A percentile compares a stretch with the other conserved stretches of the same genome.
Conservation (phyloP, 257 asterid species). For the Coffea eugenioides region DNA sequence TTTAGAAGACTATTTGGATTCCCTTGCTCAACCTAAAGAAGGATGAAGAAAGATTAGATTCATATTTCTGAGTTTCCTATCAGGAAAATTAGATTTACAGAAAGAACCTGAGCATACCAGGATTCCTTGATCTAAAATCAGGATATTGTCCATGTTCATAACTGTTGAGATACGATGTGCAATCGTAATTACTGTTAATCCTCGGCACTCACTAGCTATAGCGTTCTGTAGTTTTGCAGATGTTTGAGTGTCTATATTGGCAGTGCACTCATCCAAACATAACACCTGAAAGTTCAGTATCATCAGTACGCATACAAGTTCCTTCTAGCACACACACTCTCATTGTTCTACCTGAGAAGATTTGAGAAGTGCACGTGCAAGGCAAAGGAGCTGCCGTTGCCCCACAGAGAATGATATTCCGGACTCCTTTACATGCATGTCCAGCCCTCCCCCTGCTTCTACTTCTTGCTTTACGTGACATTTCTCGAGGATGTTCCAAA, state of each 20-base stretch:
- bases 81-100: not conserved
- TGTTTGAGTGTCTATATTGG: conserved; percentile 80
- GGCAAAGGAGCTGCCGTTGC: conserved; percentile 93
- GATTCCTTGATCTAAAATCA: conserved; percentile 71
- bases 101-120: conserved; percentile 41
- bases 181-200: conserved; percentile 65
- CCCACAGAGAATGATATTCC: conserved; percentile 95
- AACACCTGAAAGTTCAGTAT: conserved; percentile 49
- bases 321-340: too few species aligned
- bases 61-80: not conserved
- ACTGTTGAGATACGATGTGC: conserved; percentile 95
- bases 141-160: conserved; percentile 62
- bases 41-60: not conserved
- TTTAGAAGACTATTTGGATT: conserved; percentile 35
- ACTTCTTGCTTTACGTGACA: conserved; percentile 86
- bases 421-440: conserved; percentile 62
- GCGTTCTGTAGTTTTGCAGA: conserved; percentile 74
- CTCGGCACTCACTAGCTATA: conserved; percentile 52
- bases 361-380: conserved; percentile 87
- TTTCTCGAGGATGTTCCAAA: conserved; percentile 70
- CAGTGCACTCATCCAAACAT: conserved; percentile 92
- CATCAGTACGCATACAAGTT: not conserved
- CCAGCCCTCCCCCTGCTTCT: conserved; percentile 79
- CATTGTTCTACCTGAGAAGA: conserved; percentile 54
- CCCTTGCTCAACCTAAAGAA: conserved; percentile 46